Evolutionary conservation across 495 filamentous ascomycete species (phyloP).

Genomic region (Penicillium maclennaniae): DNA sequence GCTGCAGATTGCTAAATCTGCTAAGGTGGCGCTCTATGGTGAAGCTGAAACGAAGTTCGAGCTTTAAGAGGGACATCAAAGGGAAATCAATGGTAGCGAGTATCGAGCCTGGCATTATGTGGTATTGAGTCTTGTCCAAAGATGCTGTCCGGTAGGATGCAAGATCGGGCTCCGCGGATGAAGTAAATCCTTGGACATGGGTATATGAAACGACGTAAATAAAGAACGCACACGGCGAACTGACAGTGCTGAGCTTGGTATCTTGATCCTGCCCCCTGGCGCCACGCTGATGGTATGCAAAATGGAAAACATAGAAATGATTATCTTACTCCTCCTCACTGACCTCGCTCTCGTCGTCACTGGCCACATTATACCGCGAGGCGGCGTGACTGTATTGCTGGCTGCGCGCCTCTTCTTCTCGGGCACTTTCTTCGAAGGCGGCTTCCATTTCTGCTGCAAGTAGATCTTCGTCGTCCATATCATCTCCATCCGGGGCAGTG

Average conservation of each 20-base stretch:
- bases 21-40: neutral
- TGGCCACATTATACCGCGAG: conserved; percentile 32
- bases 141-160: neutral
- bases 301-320: conserved; percentile 1
- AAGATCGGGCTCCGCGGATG: neutral
- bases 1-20: neutral
- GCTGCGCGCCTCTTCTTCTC: conserved; percentile 35
- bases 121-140: neutral
- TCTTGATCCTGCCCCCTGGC: conserved; percentile 10
- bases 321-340: conserved; percentile 43
- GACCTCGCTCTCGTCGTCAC: conserved; percentile 49
- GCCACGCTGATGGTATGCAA: conserved; percentile 19
- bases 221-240: neutral
- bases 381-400: conserved; percentile 28
- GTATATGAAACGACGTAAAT: neutral
- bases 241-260: conserved; percentile 7
- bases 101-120: neutral
- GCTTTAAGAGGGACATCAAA: neutral
- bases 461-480: conserved; percentile 40
- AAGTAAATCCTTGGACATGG: neutral
- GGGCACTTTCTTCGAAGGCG: conserved; percentile 42
- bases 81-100: neutral
- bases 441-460: conserved; percentile 48
- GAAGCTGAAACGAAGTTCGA: neutral
- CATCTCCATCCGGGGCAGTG: conserved; percentile 15